phyloP scores from a whole-genome alignment of 2,329 filamentous ascomycete genomes.

The Tolypocladium tundrense region DNA sequence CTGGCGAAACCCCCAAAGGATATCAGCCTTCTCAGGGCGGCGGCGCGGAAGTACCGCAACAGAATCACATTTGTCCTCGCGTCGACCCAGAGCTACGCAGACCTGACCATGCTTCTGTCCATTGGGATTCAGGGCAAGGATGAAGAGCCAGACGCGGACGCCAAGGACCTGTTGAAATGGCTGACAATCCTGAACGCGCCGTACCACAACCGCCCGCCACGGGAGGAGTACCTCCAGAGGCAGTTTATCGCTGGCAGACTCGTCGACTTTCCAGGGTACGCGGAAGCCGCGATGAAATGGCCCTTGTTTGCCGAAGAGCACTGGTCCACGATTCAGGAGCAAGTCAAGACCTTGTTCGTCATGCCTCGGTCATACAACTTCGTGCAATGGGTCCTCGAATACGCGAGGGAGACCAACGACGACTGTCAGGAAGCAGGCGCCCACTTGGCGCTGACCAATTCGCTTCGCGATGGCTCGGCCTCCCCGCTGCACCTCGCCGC shows the following conservation, averaged over 20 bases:
- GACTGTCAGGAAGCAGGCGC: slow-evolving; percentile 11
- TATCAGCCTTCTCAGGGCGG: neutral
- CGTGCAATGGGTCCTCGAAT: slow-evolving; percentile 26
- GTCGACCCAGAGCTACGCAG: neutral
- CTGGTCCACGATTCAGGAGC: slow-evolving; percentile 16
- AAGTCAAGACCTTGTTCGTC: slow-evolving; percentile 18
- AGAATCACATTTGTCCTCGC: neutral
- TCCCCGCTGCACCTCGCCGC: slow-evolving; percentile 24
- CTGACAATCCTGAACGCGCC: slow-evolving; percentile 1
- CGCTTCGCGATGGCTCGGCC: slow-evolving; percentile 15
- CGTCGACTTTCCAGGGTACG: slow-evolving; percentile 5
- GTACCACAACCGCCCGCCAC: neutral
- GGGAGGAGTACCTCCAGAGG: neutral
- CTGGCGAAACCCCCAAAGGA: neutral
- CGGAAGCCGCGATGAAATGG: slow-evolving; percentile 17
- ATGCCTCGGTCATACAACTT: slow-evolving; percentile 16
- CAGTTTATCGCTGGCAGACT: neutral
- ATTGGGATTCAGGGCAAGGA: neutral
- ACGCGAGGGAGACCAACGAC: slow-evolving; percentile 14
- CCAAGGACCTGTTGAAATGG: neutral
- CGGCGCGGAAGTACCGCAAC: neutral
- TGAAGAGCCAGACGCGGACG: neutral
- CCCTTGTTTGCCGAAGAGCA: slow-evolving; percentile 13
- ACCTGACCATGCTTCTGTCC: neutral
- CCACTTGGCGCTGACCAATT: slow-evolving; percentile 18